phyloP scores from a whole-genome alignment of 495 filamentous ascomycete genomes.

The Opeltia flavorubescens region DNA sequence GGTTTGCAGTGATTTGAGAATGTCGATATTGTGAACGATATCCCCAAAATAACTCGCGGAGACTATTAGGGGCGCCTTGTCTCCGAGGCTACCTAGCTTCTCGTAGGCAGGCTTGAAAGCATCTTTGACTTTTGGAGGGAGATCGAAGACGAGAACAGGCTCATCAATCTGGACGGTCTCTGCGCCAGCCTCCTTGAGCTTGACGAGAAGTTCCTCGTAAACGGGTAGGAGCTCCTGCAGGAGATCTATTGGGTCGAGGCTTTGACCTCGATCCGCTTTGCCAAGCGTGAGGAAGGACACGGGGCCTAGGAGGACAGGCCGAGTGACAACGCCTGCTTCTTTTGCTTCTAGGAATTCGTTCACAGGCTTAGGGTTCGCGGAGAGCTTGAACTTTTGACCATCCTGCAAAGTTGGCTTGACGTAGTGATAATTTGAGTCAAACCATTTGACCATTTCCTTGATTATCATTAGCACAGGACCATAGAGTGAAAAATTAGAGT shows the following conservation, averaged over 20 bases:
- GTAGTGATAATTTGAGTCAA: constrained; percentile 99
- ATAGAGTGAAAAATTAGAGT: background rate
- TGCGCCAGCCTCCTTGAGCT: constrained; percentile 90
- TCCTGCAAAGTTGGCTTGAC: constrained; percentile 96
- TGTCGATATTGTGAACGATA: constrained; percentile 94
- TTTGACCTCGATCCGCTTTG: constrained; percentile 91
- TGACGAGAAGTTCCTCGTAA: constrained; percentile 76
- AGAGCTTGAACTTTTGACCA: constrained; percentile 87
- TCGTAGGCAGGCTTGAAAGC: constrained; percentile 97
- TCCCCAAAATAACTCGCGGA: constrained; percentile 98
- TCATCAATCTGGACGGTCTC: constrained; percentile 96
- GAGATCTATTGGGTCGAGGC: constrained; percentile 80
- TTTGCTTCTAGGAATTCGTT: constrained; percentile 92
- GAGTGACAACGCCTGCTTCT: constrained; percentile 81
- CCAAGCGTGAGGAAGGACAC: constrained; percentile 92
- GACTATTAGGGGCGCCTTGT: constrained; percentile 63
- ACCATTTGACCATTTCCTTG: constrained; percentile 99
- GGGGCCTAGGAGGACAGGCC: constrained; percentile 87
- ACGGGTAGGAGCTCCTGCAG: constrained; percentile 82
- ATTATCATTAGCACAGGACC: constrained; percentile 5
- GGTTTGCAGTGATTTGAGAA: constrained; percentile 52
- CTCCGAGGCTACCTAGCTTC: constrained; percentile 61
- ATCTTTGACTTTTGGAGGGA: constrained; percentile 72
- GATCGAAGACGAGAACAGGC: constrained; percentile 88
- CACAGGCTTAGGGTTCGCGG: constrained; percentile 79